These are phyloP conservation scores for Phyllosticta ampelicida DNA, from an alignment of 2,329 filamentous ascomycete genomes.

Conservation along the genomic window DNA sequence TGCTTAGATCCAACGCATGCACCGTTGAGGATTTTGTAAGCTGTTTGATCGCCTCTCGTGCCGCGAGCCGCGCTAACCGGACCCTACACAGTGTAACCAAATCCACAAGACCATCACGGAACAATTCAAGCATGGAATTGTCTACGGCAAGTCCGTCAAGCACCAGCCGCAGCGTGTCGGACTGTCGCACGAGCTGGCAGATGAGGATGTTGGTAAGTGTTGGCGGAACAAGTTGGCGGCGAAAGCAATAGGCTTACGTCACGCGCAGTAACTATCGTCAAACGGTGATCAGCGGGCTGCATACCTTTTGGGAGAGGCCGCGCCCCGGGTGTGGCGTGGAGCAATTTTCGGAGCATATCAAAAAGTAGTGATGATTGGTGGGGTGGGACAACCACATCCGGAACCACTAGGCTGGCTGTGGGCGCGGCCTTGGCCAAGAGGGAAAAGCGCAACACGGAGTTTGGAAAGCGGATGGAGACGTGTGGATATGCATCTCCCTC, in stretches of 20 bases:
- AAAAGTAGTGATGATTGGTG: conserved; percentile 8
- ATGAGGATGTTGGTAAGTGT: conserved; percentile 89
- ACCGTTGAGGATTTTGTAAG: conserved; percentile 96
- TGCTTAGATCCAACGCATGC: conserved; percentile 68
- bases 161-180: conserved; percentile 96
- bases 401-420: background rate
- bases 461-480: conserved; percentile 6
- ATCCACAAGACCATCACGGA: conserved; percentile 96
- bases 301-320: background rate
- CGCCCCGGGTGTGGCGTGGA: conserved; percentile 8
- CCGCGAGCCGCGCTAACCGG: conserved; percentile 24
- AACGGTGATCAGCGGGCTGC: conserved; percentile 21
- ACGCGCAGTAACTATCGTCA: conserved; percentile 32
- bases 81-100: conserved; percentile 63
- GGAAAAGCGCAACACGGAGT: background rate
- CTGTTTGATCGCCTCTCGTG: conserved; percentile 18
- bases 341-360: conserved; percentile 12
- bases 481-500: conserved; percentile 7
- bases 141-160: conserved; percentile 96
- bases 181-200: conserved; percentile 77
- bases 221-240: background rate
- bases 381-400: background rate
- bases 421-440: background rate
- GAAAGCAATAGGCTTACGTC: conserved; percentile 16
- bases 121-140: conserved; percentile 88